Percentiles rank a stretch among this genome's conserved stretches.
These are phyloP conservation scores for Wallacemonas rigidus DNA, from an alignment of 208 protist genomes.

Conservation along the genomic window DNA sequence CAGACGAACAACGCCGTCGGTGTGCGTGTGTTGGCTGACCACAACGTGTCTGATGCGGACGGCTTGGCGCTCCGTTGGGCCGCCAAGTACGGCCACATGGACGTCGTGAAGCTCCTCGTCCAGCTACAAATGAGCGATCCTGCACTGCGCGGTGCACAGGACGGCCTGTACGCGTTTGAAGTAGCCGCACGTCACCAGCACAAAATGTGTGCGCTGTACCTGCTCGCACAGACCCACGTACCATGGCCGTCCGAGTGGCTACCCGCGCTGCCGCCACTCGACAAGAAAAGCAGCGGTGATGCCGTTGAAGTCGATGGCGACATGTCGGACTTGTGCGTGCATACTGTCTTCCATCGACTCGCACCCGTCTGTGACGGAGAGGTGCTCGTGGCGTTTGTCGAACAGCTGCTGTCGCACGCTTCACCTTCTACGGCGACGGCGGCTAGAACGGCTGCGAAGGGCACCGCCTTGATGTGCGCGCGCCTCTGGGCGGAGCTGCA, in stretches of 20 bases:
- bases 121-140: slow-evolving; percentile 71
- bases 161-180: slow-evolving; percentile 70
- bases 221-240: slow-evolving; percentile 49
- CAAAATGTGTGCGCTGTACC: slow-evolving; percentile 45
- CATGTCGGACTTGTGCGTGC: slow-evolving; percentile 7
- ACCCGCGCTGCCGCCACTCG: neutral
- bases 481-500: slow-evolving; percentile 45
- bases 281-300: neutral
- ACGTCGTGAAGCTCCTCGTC: slow-evolving; percentile 67
- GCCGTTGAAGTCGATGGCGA: neutral
- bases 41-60: slow-evolving; percentile 67
- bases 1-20: slow-evolving; percentile 63
- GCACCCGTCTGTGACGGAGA: slow-evolving; percentile 47
- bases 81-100: slow-evolving; percentile 46
- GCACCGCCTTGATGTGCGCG: slow-evolving; percentile 31
- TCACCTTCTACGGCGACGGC: slow-evolving; percentile 18
- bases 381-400: slow-evolving; percentile 49
- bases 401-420: slow-evolving; percentile 20
- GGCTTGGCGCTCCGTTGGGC: slow-evolving; percentile 65
- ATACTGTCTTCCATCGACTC: slow-evolving; percentile 41
- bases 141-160: slow-evolving; percentile 22
- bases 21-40: slow-evolving; percentile 73
- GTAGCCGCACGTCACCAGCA: slow-evolving; percentile 49
- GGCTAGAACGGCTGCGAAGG: slow-evolving; percentile 7
- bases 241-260: slow-evolving; percentile 9